Evolutionary conservation across 1,284 basidiomycete species (phyloP), one percentile per base, ranked within the genome.

Genomic region (Sphagnurus paluster): DNA sequence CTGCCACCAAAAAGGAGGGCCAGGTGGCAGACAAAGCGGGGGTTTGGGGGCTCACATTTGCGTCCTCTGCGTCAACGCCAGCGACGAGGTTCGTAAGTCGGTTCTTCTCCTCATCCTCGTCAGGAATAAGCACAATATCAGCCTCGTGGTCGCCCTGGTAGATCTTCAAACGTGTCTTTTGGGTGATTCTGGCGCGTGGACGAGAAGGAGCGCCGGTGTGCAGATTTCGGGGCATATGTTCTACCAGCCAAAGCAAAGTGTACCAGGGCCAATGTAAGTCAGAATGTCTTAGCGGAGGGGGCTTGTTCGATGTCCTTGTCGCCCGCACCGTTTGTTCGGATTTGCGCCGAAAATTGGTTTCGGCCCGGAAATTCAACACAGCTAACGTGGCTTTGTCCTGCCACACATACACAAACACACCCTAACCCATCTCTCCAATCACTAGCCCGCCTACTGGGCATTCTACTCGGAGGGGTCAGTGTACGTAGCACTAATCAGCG

Each of bases 81-180:
- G 74, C 74, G 39, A 75, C 72, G 40, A 74, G 65, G 55, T 72
- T 75, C 24, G 71, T 70, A 54, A 75, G 66, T 50, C 70, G 67
- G 58, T 83, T 82, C 70, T 87, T 87, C 76, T 88, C 86, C 59
- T 89, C 87, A 56, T 90, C 87, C 63, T 90, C 87, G 57, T 90
- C 87, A 52, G 87, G 77, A 48, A 90, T 84, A 64, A 90, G 76
- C 55, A 70, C 56, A 5, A 86, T 79, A 68, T 92, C 88, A 42
- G 84, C 83, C 63, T 92, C 90, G 71, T 90, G 79, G 66, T 82
- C 80, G 52, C 85, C 87, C 64, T 81, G 80, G 63, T 83, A 76
- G 72, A 93, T 84, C 72, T 84, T 84, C 62, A 93, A 84, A 54
- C 87, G 84, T 60, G 87, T 90, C 77, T 93, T 93, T 76, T 92